Evolutionary conservation across 768 basidiomycete species (phyloP), one percentile per base, ranked within the genome.

Genomic region (Fomitopsis serialis): DNA sequence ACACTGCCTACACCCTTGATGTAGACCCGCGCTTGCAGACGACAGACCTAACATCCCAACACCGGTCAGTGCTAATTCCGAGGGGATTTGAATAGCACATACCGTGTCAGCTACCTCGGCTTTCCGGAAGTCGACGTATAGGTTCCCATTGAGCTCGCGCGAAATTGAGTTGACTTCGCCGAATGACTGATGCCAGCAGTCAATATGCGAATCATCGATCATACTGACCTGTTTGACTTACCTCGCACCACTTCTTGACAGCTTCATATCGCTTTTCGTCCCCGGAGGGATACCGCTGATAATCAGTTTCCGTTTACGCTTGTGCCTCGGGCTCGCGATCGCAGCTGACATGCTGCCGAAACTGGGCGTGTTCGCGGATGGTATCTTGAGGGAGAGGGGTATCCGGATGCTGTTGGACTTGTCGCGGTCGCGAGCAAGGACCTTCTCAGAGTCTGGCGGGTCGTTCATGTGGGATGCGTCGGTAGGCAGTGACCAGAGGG

Each of bases 91-190:
- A 19, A 7, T 7, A 25, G 25, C 11, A 74, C 84, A 24, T 64
- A 89, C 89, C 7, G 85, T 90, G 57, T 90, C 89, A 21, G 89
- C 89, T 10, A 91, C 88, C 54, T 90, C 88, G 47, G 84, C 76
- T 50, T 79, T 81, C 45, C 80, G 77, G 62, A 89, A 91, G 61
- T 85, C 81, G 46, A 91, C 75, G 61, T 88, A 82, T n/a, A 90
- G 69, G 67, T 91, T 88, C 42, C 85, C 85, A 57, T 88, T 89
- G 47, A 84, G 83, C 75, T 85, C 80, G 48, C 87, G 74, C 35
- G 74, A 78, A 63, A 91, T 88, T 57, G 83, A 81, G 58, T 78
- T 82, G 11, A 91, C 68, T 69, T 88, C 87, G 40, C 89, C 89
- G 68, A 91, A 91, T 58, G 74, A 80, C 87, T 88, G 34, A 13